phyloP scores from a whole-genome alignment of 495 filamentous ascomycete genomes.

The Penicillium macrosclerotiorum region DNA sequence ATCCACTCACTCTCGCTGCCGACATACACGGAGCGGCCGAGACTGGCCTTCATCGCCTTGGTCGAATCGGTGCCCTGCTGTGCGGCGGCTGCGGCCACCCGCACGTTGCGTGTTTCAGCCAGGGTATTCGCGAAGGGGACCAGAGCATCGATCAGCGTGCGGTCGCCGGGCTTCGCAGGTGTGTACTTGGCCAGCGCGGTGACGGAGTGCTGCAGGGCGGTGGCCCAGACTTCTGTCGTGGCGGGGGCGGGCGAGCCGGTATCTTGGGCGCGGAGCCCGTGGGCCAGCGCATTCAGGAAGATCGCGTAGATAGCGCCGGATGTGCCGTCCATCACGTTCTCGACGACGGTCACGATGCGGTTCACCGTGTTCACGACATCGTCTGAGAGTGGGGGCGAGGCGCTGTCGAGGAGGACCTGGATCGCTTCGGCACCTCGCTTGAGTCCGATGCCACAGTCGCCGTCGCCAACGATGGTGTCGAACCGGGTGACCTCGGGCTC shows the following conservation, averaged over 20 bases:
- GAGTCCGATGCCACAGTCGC: slow-evolving; percentile 89
- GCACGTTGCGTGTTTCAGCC: slow-evolving; percentile 57
- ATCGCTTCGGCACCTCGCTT: slow-evolving; percentile 90
- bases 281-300: slow-evolving; percentile 86
- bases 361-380: slow-evolving; percentile 73
- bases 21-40: slow-evolving; percentile 90
- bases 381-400: slow-evolving; percentile 50
- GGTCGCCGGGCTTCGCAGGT: slow-evolving; percentile 82
- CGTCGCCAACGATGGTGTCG: slow-evolving; percentile 92
- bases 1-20: slow-evolving; percentile 76
- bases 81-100: slow-evolving; percentile 71
- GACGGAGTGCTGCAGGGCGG: slow-evolving; percentile 69
- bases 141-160: slow-evolving; percentile 88
- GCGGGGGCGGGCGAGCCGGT: slow-evolving; percentile 46
- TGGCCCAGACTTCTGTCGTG: slow-evolving; percentile 64
- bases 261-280: slow-evolving; percentile 63
- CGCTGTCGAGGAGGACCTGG: slow-evolving; percentile 57
- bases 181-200: slow-evolving; percentile 78
- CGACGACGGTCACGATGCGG: slow-evolving; percentile 78
- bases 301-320: slow-evolving; percentile 95
- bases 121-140: slow-evolving; percentile 81
- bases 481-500: slow-evolving; percentile 85
- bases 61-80: slow-evolving; percentile 75
- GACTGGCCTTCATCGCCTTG: slow-evolving; percentile 84
- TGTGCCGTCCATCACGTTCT: slow-evolving; percentile 91